Base-by-base conservation (phyloP, 148 eudicot species). In the Vaccinium vitisidaea region DNA sequence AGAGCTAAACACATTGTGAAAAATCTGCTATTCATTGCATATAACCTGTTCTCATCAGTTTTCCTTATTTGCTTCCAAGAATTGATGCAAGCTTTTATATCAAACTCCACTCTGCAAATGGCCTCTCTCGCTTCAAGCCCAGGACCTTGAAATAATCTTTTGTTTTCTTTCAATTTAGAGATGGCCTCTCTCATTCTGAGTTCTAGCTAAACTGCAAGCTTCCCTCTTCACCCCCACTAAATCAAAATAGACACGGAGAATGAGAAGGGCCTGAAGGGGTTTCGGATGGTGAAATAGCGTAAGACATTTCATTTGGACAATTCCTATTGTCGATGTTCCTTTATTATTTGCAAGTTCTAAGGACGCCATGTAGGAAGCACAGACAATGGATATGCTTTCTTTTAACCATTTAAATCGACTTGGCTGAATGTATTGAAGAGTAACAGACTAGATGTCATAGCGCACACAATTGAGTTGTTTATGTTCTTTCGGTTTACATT, bases 131-230 rank as follows among this genome's bases (percentile, higher is more conserved):
- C 46, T 43, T 43, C 46, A 43, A 43, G 46, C 46, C 46, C 46
- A 43, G 5, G 0, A 43, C 46, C 46, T 43, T 43, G 46, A 36
- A 36, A 43, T 43, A 43, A 43, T 43, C 46, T 4, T 43, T 43
- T 43, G 6, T 43, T 43, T 43, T 43, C 46, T 43, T 43, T 43
- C 46, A 43, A 43, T 43, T 5, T 5, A 43, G 46, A 43, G 46
- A 43, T 43, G 58, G 58, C 12, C 15, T 54, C 58, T 54, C 14
- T 14, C 58, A 54, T 54, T 54, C 27, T 25, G 27, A 67, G 71
- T 67, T 67, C 73, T 67, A n/a, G 32, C 73, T 25, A n/a, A 67
- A 67, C 73, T 67, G 73, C 4, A 67, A 70, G 75, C 43, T 70
- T 5, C 75, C 75, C 19, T 0, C 75, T 14, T 14, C 14, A 9